A percentile compares a stretch with the other conserved stretches of the same genome.
These are phyloP conservation scores for Harringtonia aguacate DNA, from an alignment of 2,329 filamentous ascomycete species.

Conservation along the genomic window DNA sequence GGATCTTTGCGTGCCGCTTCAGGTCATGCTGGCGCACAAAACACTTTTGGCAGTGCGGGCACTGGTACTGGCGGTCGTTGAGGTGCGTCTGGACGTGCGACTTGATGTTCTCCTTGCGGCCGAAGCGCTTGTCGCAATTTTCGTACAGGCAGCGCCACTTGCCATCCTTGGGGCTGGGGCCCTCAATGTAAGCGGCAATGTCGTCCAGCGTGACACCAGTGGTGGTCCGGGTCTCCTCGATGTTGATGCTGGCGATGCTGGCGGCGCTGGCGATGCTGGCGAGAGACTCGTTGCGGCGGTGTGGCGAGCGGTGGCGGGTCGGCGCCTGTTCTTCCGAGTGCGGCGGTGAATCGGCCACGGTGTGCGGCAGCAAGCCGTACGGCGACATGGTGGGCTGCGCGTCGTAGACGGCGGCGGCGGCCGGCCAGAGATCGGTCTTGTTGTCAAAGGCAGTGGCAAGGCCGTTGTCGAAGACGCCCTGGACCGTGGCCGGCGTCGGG, in stretches of 20 bases:
- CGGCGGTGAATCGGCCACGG: constrained; percentile 1
- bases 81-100: constrained; percentile 97
- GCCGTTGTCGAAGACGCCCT: constrained; percentile 24
- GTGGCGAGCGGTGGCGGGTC: constrained; percentile 24
- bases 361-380: constrained; percentile 1
- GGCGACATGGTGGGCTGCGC: constrained; percentile 11
- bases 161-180: constrained; percentile 60
- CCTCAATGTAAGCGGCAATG: constrained; percentile 63
- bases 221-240: constrained; percentile 56
- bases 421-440: constrained; percentile 28
- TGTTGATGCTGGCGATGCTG: constrained; percentile 51
- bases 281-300: constrained; percentile 49
- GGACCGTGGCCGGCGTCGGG: constrained; percentile 40
- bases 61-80: constrained; percentile 90
- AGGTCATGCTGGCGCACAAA: constrained; percentile 96
- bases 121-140: constrained; percentile 80
- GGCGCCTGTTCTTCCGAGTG: constrained; percentile 12
- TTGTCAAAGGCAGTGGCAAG: constrained; percentile 32
- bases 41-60: constrained; percentile 85
- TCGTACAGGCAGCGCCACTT: constrained; percentile 69
- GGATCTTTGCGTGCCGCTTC: constrained; percentile 95
- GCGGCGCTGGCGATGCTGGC: constrained; percentile 47
- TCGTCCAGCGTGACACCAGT: constrained; percentile 85
- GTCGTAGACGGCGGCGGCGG: constrained; percentile 15
- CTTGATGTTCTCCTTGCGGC: constrained; percentile 98